A percentile compares a stretch with the other conserved stretches of the same genome.
Conservation (phyloP, 1,284 basidiomycete genomes). For the Mycosarcoma mackinlayi region DNA sequence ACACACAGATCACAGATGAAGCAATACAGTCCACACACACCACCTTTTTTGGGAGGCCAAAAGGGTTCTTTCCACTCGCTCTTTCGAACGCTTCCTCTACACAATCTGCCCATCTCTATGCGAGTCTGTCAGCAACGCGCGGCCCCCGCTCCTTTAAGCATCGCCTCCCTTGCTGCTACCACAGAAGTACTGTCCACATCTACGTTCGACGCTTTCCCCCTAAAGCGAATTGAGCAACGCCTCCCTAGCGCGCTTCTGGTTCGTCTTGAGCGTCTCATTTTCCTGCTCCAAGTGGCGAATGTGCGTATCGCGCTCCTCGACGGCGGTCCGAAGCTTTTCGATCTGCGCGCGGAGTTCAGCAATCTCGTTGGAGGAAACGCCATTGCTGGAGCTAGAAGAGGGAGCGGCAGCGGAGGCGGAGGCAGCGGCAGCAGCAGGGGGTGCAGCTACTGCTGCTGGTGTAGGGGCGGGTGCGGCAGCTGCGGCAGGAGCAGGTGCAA, state of each 20-base stretch:
- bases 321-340: conserved; percentile 41
- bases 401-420: too few relatives aligned
- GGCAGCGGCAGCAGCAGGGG: neutral
- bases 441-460: conserved; percentile 1
- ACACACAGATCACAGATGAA: too few relatives aligned
- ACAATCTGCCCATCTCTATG: too few relatives aligned
- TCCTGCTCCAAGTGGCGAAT: conserved; percentile 63
- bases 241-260: conserved; percentile 47
- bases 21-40: too few relatives aligned
- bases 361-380: conserved; percentile 9
- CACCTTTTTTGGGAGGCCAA: too few relatives aligned
- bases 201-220: neutral
- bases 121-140: too few relatives aligned
- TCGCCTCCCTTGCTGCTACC: too few relatives aligned
- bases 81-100: too few relatives aligned
- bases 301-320: conserved; percentile 53
- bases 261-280: conserved; percentile 56
- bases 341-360: conserved; percentile 34
- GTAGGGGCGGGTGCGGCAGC: conserved; percentile 10
- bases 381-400: conserved; percentile 5
- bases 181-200: too few relatives aligned
- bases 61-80: too few relatives aligned
- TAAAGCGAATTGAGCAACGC: conserved; percentile 33
- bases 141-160: too few relatives aligned
- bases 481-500: conserved; percentile 6